These are phyloP conservation scores for Plasmodium ovale DNA, from an alignment of 169 alveolate genomes.

Conservation along the genomic window DNA sequence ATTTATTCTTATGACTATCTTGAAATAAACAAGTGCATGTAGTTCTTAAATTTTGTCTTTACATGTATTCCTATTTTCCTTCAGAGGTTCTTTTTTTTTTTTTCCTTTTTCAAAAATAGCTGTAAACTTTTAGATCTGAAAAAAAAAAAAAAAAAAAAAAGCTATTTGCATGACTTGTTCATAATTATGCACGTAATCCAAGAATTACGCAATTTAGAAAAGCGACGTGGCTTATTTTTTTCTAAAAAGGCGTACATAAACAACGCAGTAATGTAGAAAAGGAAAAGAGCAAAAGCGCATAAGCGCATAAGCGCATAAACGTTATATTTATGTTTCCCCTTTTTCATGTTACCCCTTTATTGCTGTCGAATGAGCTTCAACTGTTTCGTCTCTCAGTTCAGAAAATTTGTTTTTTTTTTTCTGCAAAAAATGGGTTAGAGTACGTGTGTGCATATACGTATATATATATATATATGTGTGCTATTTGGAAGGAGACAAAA, in stretches of 20 bases:
- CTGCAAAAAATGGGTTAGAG: not conserved
- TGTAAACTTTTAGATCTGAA: constrained; percentile 42
- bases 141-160: not conserved
- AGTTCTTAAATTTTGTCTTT: constrained; percentile 14
- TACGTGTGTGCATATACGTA: not conserved
- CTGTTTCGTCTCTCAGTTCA: constrained; percentile 31
- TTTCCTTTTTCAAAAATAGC: constrained; percentile 49
- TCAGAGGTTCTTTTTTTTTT: constrained; percentile 27
- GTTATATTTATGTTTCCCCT: not conserved
- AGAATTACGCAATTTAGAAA: no score
- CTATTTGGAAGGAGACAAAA: not conserved
- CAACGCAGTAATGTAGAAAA: no score
- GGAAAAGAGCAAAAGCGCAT: not conserved
- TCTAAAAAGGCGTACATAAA: no score
- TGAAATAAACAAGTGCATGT: no score
- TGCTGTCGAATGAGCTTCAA: constrained; percentile 37
- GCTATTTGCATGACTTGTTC: not conserved
- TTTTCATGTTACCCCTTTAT: constrained; percentile 25
- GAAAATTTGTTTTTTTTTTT: constrained; percentile 13
- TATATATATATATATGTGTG: not conserved
- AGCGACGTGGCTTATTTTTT: no score
- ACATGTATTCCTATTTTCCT: constrained; percentile 1
- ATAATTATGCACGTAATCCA: no score
- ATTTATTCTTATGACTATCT: no score
- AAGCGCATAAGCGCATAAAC: not conserved